Base-by-base conservation (phyloP, 176 grass and related monocot species). In the Raddia distichophylla region DNA sequence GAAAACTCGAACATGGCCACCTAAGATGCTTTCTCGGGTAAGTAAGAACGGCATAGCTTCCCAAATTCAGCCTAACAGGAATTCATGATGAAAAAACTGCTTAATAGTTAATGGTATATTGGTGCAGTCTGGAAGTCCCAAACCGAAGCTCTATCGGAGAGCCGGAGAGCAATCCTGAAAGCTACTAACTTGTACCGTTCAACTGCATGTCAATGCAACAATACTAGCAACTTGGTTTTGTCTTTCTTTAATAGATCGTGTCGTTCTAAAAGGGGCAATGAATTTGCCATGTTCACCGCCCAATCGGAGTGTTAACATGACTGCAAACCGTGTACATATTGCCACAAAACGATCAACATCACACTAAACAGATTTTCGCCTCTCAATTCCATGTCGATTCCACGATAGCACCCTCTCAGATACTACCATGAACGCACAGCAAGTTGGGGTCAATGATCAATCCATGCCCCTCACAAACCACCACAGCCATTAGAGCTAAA, bases 271-370 rank as follows among this genome's bases (percentile, higher is more conserved):
- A 13, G 13, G 46, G n/a, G n/a, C 32, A 6, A 48, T 5, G 56
- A 54, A 78, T n/a, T 46, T 67, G 59, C 27, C 60, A 73, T 80
- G 42, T 18, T 14, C 65, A 74, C 69, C 10, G 69, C 43, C 46
- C 17, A 80, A 67, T 42, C 51, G 13, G 43, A 50, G 22, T 45
- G 22, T 2, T 77, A 20, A 37, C 53, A 14, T 56, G 64, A 42
- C 37, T 20, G 56, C n/a, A 27, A 18, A 18, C 20, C 20, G 4
- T 37, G 42, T 33, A 67, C 14, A 74, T 7, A 32, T 64, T 35
- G 60, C 17, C n/a, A 60, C n/a, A 60, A 81, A 45, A 20, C 44
- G 47, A 58, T 74, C 64, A 55, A 18, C 64, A 19, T 56, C 2
- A 50, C 50, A 50, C 12, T 22, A 27, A 43, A 37, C 51, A 47